Evolutionary conservation across 257 asterid species (phyloP).

Genomic region (Petunia secreta): DNA sequence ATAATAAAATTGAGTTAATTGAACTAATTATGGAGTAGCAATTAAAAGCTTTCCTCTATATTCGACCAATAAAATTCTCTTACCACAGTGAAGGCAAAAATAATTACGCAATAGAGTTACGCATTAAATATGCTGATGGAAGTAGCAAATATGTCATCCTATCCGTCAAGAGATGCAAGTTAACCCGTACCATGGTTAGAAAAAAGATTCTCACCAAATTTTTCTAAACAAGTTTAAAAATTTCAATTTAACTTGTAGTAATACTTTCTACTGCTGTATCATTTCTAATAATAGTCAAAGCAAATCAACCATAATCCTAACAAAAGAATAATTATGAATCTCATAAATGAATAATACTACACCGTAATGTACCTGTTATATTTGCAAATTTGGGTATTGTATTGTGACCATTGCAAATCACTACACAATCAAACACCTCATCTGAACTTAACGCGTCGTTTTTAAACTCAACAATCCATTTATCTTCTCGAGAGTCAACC

Average conservation of each 20-base stretch:
- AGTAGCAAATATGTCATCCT: too few species aligned
- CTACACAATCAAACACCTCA: conserved; percentile 47
- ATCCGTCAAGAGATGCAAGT: too few species aligned
- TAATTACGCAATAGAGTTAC: too few species aligned
- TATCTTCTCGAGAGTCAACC: neutral
- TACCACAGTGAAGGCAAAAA: neutral
- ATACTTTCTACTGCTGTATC: too few species aligned
- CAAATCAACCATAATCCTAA: neutral
- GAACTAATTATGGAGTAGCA: neutral
- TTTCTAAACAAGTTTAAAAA: too few species aligned
- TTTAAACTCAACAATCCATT: too few species aligned
- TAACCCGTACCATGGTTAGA: too few species aligned
- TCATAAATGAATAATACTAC: neutral
- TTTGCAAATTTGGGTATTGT: conserved; percentile 34
- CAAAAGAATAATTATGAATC: neutral
- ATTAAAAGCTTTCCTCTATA: neutral
- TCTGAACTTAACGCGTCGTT: conserved; percentile 3
- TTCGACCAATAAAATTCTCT: neutral
- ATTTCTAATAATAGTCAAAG: neutral
- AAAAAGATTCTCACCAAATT: too few species aligned
- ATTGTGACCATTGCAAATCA: conserved; percentile 40
- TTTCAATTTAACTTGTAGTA: too few species aligned
- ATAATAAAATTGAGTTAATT: too few species aligned
- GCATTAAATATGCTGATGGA: too few species aligned
- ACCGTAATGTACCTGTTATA: conserved; percentile 33